Base-by-base conservation (phyloP, 78 protist genomes). In the Capsaspora owczarzaki region DNA sequence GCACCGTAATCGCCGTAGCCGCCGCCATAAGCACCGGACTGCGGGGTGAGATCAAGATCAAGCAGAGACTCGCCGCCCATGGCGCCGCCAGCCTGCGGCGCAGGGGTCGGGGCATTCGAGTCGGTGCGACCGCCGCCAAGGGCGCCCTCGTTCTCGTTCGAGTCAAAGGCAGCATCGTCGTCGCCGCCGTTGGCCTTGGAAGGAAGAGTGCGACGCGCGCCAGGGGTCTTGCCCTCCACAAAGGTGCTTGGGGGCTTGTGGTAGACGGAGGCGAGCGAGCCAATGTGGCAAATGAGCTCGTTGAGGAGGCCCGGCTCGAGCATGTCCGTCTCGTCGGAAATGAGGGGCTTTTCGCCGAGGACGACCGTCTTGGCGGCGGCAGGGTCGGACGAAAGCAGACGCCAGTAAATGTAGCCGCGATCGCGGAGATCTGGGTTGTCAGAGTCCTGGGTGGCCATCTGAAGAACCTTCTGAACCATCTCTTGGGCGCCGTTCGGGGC, bases 371-470 rank as follows among this genome's bases (percentile, higher is more conserved):
- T 92, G 53, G 99, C 99, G 25, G 94, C 95, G 63, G 91, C 95
- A 22, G 96, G 95, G 91, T 95, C 96, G 35, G 95, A 83, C 31
- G 97, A 87, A n/a, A 98, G 90, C 69, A 98, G 87, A 42, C 99
- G 88, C 98, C 99, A 98, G 89, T 98, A 98, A 79, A 98, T 86
- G 90, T 84, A 98, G 44, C 98, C 99, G 41, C 99, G 94, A 82
- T 98, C 99, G 42, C 99, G 93, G 8, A 97, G 86, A 88, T 98
- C 99, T 29, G 99, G 99, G 85, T 95, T 86, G 86, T 97, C 99
- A 3, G 90, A 49, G 72, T 93, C 95, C 61, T 89, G 88, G 12
- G 99, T 97, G 53, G 96, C 93, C n/a, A 88, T 44, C 46, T 84
- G 42, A 22, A 96, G 89, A 40, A 93, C 97, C 25, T 78, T 53